Evolutionary conservation across 2,329 filamentous ascomycete genomes (phyloP).

Genomic region (Penicillium sp.): DNA sequence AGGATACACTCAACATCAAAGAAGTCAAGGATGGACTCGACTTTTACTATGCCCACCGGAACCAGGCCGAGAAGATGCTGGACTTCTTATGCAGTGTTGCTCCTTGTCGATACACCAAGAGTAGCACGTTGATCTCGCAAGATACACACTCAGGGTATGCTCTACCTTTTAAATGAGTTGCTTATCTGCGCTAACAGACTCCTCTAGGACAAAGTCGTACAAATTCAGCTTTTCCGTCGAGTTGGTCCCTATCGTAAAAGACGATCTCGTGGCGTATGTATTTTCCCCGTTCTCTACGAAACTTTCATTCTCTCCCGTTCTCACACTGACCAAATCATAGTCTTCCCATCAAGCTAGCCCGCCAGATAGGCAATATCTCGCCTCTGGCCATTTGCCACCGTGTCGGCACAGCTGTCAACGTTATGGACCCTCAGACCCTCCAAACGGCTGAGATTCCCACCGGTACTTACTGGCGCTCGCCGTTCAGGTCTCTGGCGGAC

Average conservation of each 20-base stretch:
- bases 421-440: constrained; percentile 86
- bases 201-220: constrained; percentile 61
- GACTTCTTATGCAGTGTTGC: constrained; percentile 81
- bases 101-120: constrained; percentile 71
- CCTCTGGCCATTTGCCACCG: constrained; percentile 83
- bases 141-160: constrained; percentile 70
- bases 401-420: constrained; percentile 83
- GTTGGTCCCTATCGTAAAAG: constrained; percentile 92
- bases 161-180: too few relatives aligned
- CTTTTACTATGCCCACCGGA: constrained; percentile 87
- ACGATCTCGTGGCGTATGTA: constrained; percentile 75
- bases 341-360: constrained; percentile 83
- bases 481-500: constrained; percentile 81
- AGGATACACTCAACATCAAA: constrained; percentile 96
- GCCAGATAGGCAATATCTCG: constrained; percentile 80
- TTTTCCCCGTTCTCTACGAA: too few relatives aligned
- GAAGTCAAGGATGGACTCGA: constrained; percentile 94
- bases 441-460: constrained; percentile 84
- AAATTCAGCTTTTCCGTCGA: constrained; percentile 90
- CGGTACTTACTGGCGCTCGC: constrained; percentile 83
- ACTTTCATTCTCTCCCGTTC: too few relatives aligned
- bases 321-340: too few relatives aligned
- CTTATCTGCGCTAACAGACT: constrained; percentile 54
- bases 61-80: constrained; percentile 87
- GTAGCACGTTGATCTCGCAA: constrained; percentile 89